Conservation (phyloP, 176 grass and related monocot species). For the Poa annua region DNA sequence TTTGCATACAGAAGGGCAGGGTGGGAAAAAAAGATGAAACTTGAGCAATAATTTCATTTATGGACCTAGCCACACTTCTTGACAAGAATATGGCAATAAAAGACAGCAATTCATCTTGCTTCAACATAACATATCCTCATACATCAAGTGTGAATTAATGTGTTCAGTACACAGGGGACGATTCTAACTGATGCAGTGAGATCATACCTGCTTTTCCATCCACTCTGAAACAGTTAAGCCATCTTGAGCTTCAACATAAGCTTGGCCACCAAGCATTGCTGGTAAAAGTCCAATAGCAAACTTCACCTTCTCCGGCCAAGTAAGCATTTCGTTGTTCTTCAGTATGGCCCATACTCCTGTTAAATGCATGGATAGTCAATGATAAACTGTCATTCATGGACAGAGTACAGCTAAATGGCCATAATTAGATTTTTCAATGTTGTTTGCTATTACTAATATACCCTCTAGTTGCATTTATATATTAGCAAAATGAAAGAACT, state of each 20-base stretch:
- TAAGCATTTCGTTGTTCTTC: slow-evolving; percentile 97
- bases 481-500: slow-evolving; percentile 6
- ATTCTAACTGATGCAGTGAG: slow-evolving; percentile 11
- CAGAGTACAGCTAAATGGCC: slow-evolving; percentile 9
- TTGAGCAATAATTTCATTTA: slow-evolving; percentile 13
- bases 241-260: slow-evolving; percentile 99
- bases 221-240: slow-evolving; percentile 84
- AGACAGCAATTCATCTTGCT: not conserved
- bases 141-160: slow-evolving; percentile 9
- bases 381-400: slow-evolving; percentile 11
- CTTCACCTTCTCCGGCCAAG: slow-evolving; percentile 94
- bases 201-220: slow-evolving; percentile 87
- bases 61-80: slow-evolving; percentile 17
- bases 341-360: slow-evolving; percentile 96
- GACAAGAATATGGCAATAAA: slow-evolving; percentile 29
- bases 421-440: slow-evolving; percentile 7
- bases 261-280: slow-evolving; percentile 87
- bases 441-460: slow-evolving; percentile 16
- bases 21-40: slow-evolving; percentile 18
- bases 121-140: not conserved
- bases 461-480: slow-evolving; percentile 18
- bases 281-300: slow-evolving; percentile 99
- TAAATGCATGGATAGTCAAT: slow-evolving; percentile 39
- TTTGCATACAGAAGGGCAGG: slow-evolving; percentile 20
- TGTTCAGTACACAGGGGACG: not conserved